These are phyloP conservation scores for Erysimum cheiri DNA, from an alignment of 441 rosid genomes.

Conservation along the genomic window DNA sequence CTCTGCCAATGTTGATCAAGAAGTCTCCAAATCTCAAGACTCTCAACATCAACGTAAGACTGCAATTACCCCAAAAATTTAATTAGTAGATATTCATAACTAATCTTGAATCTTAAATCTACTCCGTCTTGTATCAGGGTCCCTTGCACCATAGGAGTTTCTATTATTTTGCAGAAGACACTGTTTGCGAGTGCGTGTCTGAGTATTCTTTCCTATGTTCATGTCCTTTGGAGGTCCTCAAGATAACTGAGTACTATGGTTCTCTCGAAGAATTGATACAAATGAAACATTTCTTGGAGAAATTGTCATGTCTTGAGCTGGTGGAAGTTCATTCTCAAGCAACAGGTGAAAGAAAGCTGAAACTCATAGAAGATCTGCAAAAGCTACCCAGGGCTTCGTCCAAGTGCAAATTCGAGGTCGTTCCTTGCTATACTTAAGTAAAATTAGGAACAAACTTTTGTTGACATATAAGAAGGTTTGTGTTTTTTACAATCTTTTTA, in stretches of 20 bases:
- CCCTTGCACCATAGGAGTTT: not conserved
- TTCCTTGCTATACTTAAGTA: not conserved
- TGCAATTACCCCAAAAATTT: not conserved
- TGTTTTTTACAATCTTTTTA: not conserved
- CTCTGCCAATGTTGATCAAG: not conserved
- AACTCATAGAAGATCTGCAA: not conserved
- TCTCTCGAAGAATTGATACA: not conserved
- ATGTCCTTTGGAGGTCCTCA: slow-evolving; percentile 6
- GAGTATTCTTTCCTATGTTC: not conserved
- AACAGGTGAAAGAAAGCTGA: not conserved
- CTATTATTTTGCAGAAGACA: not conserved
- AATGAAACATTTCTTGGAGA: slow-evolving; percentile 22
- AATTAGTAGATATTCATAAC: not conserved
- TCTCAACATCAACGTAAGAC: not conserved
- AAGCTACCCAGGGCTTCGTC: slow-evolving; percentile 21
- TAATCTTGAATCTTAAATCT: not conserved
- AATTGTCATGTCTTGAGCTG: not conserved
- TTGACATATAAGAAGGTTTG: not conserved
- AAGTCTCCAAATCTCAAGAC: slow-evolving; percentile 7
- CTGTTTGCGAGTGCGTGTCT: not conserved
- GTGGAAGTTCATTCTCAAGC: not conserved
- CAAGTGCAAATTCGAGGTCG: slow-evolving; percentile 6
- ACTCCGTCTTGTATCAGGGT: not conserved
- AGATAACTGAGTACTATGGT: not conserved
- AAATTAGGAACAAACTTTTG: not conserved